A percentile compares a stretch with the other conserved stretches of the same genome.
phyloP scores from a whole-genome alignment of 2,329 filamentous ascomycete genomes.

The Aureobasidium vineae region DNA sequence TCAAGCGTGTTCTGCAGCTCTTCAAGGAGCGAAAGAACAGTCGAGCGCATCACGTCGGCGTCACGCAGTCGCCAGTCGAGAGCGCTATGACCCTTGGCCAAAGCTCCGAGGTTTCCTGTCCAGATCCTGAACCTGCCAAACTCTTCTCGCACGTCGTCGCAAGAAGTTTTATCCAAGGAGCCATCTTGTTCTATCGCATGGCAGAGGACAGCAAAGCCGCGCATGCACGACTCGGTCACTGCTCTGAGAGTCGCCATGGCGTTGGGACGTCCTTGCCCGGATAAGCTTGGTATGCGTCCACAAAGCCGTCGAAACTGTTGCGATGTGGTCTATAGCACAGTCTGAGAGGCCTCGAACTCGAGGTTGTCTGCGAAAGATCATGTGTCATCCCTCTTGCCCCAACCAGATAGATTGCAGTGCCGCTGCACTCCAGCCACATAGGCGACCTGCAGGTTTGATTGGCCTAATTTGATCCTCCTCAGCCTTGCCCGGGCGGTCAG shows the following conservation, averaged over 20 bases:
- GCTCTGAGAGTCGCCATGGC: background rate
- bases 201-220: background rate
- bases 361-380: background rate
- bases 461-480: background rate
- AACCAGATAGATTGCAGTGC: background rate
- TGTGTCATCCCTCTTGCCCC: background rate
- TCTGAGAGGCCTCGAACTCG: background rate
- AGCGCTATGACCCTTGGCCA: slow-evolving; percentile 9
- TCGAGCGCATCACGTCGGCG: background rate
- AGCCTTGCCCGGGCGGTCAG: background rate
- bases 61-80: slow-evolving; percentile 6
- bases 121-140: background rate
- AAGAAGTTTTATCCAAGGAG: background rate
- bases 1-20: background rate
- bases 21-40: background rate
- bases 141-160: background rate
- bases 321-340: background rate
- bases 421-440: background rate
- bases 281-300: background rate
- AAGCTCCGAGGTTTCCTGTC: slow-evolving; percentile 2
- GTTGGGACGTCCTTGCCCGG: background rate
- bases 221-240: background rate
- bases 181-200: background rate
- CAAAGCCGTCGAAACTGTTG: background rate
- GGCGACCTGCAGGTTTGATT: background rate